Conservation (phyloP, 257 asterid genomes). For the Plectranthus barbatus region DNA sequence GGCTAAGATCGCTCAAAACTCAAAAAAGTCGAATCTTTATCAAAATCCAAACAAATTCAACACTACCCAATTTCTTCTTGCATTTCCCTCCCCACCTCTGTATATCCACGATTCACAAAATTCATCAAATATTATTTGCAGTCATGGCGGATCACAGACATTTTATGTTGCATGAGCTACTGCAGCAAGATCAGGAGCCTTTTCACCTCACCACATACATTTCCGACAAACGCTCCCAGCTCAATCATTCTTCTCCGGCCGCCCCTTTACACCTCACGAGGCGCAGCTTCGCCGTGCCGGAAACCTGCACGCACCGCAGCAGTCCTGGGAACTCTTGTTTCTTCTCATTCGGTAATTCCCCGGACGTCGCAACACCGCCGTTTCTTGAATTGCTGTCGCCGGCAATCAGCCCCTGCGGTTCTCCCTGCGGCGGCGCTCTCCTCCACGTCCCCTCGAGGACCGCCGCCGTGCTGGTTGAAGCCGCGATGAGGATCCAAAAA, state of each 20-base stretch:
- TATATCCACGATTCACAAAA: too few relatives aligned
- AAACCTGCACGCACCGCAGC: background rate
- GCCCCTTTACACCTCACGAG: background rate
- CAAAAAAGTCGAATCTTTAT: background rate
- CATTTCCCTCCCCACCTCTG: background rate
- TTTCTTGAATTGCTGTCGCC: too few relatives aligned
- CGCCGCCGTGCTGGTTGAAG: slow-evolving; percentile 53
- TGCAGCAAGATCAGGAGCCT: slow-evolving; percentile 67
- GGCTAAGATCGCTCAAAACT: background rate
- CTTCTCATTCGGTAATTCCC: too few relatives aligned
- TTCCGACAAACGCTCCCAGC: slow-evolving; percentile 36
- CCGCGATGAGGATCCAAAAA: slow-evolving; percentile 68
- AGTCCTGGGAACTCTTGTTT: too few relatives aligned
- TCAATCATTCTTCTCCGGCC: slow-evolving; percentile 21
- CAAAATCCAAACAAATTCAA: slow-evolving; percentile 22
- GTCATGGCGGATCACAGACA: background rate
- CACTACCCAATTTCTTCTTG: background rate
- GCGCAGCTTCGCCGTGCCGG: background rate
- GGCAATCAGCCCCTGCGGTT: slow-evolving; percentile 2
- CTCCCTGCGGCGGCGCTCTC: slow-evolving; percentile 24
- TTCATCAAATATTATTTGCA: background rate
- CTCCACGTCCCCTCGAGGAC: slow-evolving; percentile 48
- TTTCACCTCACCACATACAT: slow-evolving; percentile 46
- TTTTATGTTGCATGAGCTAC: slow-evolving; percentile 46
- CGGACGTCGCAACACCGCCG: too few relatives aligned